phyloP scores from a whole-genome alignment of 208 protist genomes.

The Leptomonas pyrrhocoris region DNA sequence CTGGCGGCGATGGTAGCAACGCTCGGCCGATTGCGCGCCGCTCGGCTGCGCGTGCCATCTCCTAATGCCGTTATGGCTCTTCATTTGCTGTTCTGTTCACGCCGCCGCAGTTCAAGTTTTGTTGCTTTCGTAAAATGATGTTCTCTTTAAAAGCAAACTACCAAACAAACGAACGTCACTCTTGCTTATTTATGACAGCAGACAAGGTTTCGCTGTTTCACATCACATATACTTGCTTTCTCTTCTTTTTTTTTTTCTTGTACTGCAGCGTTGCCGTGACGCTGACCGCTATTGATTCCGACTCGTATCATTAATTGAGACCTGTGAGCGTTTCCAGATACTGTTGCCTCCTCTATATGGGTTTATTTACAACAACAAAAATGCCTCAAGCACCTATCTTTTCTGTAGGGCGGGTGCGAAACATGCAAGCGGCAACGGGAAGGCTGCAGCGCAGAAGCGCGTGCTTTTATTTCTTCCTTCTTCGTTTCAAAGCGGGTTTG shows the following conservation, averaged over 20 bases:
- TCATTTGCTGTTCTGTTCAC: not conserved
- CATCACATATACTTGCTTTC: not conserved
- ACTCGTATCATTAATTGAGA: not conserved
- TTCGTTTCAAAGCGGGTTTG: too few species aligned
- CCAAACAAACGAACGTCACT: too few species aligned
- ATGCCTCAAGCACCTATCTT: too few species aligned
- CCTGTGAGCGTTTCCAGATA: conserved; percentile 9
- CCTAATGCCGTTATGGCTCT: conserved; percentile 1
- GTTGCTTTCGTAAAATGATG: not conserved
- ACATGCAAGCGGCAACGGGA: too few species aligned
- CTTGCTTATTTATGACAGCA: too few species aligned
- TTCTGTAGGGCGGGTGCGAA: too few species aligned
- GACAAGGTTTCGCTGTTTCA: not conserved
- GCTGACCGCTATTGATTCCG: conserved; percentile 3
- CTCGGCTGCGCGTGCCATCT: conserved; percentile 7
- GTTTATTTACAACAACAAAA: too few species aligned
- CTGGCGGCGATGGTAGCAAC: conserved; percentile 1
- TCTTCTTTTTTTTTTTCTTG: conserved; percentile 13
- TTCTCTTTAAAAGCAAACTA: not conserved
- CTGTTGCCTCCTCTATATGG: conserved; percentile 3
- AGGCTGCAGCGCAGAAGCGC: too few species aligned
- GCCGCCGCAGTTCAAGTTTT: not conserved
- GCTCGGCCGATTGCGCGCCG: conserved; percentile 37
- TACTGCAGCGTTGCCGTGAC: conserved; percentile 5
- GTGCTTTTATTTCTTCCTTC: too few species aligned